Evolutionary conservation across 2,329 filamentous ascomycete genomes (phyloP), one percentile per base, ranked within the genome.

Genomic region (Epichloe festucae): DNA sequence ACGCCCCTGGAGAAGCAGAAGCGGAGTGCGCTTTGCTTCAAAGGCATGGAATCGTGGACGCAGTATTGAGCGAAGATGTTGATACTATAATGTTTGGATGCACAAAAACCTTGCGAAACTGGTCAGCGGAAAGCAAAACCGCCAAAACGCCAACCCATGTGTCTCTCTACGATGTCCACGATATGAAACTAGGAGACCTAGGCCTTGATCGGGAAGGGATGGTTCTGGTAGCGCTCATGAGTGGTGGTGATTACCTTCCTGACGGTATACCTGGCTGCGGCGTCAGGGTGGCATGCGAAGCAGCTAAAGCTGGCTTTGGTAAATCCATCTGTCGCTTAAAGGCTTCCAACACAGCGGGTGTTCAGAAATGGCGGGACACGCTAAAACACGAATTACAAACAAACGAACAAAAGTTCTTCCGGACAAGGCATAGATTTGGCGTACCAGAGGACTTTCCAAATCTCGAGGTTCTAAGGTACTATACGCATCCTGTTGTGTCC

Each of bases 11-110:
- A 10, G 93, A 98, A 64, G 93, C 91, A 3, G 93, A 98, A 65
- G 93, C 93, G 1, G 93, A 98, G 69, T 98, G 93, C 58, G 93
- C 93, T 0, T 70, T 93, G 15, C 68, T 98, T 3, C 90, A 98
- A 62, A 76, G 77, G 53, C 77, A 84, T 45, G 89, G 89, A 0
- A 73, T 95, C 8, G 90, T 95, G 1, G 93, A 98, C 66, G 91
- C 88, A 0, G 93, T 97, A 1, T 74, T 98, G 59, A 96, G 88
- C 65, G 90, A 98, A 65, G 93, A 98, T 72, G 89, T 96, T 43
- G 93, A 98, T 64, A 93, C 91, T 2, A 79, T 97, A 60, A 97
- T 97, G 91, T 97, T 97, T 69, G 93, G 93, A 1, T 93, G 89
- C 56, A 82, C 79, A 0, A 70, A 81, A 39, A 91, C 86, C 0